Percentiles rank a stretch among this genome's conserved stretches.
Conservation (phyloP, 192 early-diverging fungal genomes). For the Geosiphon pyriformis region DNA sequence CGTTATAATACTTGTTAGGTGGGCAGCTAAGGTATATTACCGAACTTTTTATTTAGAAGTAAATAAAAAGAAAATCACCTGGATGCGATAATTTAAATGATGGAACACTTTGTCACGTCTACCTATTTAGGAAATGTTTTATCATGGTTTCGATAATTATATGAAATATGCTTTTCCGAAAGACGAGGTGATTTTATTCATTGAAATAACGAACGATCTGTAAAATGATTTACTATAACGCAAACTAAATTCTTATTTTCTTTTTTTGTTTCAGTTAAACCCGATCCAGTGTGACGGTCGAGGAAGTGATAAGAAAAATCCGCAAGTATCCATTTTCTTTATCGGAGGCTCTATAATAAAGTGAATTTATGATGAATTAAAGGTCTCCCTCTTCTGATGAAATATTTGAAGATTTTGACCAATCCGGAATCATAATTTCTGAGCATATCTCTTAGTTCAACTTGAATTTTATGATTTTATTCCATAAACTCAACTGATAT, state of each 20-base stretch:
- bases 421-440: neutral
- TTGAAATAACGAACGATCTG: no score
- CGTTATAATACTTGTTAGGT: neutral
- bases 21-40: neutral
- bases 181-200: conserved; percentile 57
- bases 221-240: no score
- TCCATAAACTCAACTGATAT: conserved; percentile 6
- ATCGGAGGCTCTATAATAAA: conserved; percentile 3
- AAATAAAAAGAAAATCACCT: neutral
- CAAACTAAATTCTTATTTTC: no score
- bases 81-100: neutral
- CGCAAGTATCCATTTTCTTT: conserved; percentile 32
- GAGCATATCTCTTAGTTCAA: neutral
- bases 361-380: neutral
- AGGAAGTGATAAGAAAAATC: conserved; percentile 59
- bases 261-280: conserved; percentile 47
- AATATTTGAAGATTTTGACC: neutral
- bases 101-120: neutral
- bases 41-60: neutral
- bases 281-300: conserved; percentile 78
- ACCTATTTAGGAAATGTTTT: conserved; percentile 54
- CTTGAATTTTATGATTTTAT: conserved; percentile 14
- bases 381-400: conserved; percentile 1
- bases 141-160: conserved; percentile 76
- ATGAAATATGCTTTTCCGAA: conserved; percentile 80